phyloP scores from a whole-genome alignment of 495 filamentous ascomycete species.

The Aspergillus leporis region DNA sequence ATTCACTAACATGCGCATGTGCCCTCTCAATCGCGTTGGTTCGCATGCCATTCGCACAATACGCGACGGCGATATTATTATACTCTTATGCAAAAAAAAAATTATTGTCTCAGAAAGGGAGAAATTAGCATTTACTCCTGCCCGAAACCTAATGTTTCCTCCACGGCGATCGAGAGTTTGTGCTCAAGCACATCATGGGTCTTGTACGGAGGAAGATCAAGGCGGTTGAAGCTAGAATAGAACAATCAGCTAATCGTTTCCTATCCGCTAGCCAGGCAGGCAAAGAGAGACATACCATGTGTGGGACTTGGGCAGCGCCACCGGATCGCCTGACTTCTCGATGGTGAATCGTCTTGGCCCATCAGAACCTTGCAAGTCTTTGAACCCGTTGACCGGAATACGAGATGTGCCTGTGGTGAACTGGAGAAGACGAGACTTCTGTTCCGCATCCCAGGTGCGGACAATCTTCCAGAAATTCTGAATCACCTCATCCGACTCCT shows the following conservation, averaged over 20 bases:
- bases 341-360: conserved; percentile 95
- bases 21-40: not conserved
- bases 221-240: conserved; percentile 81
- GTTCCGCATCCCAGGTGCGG: conserved; percentile 94
- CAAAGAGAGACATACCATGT: conserved; percentile 82
- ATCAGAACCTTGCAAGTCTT: conserved; percentile 97
- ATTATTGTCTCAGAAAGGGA: conserved; percentile 5
- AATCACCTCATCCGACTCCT: conserved; percentile 94
- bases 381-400: conserved; percentile 99
- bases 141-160: conserved; percentile 98
- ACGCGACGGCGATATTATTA: conserved; percentile 5
- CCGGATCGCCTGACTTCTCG: conserved; percentile 90
- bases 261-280: not conserved
- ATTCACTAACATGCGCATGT: not conserved
- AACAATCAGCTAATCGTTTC: conserved; percentile 17
- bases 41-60: not conserved
- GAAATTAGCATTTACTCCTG: conserved; percentile 68
- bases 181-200: conserved; percentile 75
- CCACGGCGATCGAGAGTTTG: conserved; percentile 94
- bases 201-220: conserved; percentile 96
- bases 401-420: conserved; percentile 97
- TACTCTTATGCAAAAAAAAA: conserved; percentile 5
- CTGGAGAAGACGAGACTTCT: conserved; percentile 93
- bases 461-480: conserved; percentile 99
- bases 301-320: conserved; percentile 91